Percentiles rank a stretch among this genome's conserved stretches.
Evolutionary conservation across 257 asterid species (phyloP).

Genomic region (Striga asiatica): DNA sequence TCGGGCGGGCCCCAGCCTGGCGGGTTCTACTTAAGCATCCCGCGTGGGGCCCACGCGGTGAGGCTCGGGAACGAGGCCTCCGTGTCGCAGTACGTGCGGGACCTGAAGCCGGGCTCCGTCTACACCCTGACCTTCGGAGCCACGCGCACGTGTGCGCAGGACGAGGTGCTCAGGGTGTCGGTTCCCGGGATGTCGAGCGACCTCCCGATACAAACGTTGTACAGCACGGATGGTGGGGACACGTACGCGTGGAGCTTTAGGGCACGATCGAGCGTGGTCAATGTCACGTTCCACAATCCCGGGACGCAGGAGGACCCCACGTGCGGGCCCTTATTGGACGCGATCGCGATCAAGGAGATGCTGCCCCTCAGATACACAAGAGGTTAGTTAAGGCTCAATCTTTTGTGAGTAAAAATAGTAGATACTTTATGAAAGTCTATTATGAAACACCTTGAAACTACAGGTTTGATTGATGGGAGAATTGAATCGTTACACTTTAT

Average conservation of each 20-base stretch:
- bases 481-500: no score
- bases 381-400: no score
- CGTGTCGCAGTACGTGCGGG: constrained; percentile 35
- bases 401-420: no score
- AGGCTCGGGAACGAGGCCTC: constrained; percentile 74
- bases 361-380: constrained; percentile 22
- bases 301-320: constrained; percentile 74
- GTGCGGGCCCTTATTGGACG: constrained; percentile 71
- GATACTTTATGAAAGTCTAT: no score
- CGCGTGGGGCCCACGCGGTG: constrained; percentile 62
- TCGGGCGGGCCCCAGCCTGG: constrained; percentile 74
- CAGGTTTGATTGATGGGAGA: not conserved
- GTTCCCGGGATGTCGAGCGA: constrained; percentile 42
- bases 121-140: constrained; percentile 58
- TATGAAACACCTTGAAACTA: not conserved
- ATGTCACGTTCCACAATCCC: constrained; percentile 57
- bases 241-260: constrained; percentile 71
- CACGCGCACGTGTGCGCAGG: constrained; percentile 76
- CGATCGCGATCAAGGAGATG: constrained; percentile 65
- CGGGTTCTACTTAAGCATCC: constrained; percentile 50
- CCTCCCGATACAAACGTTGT: constrained; percentile 65
- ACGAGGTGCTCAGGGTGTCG: constrained; percentile 47
- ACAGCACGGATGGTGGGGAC: constrained; percentile 66
- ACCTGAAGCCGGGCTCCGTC: constrained; percentile 23
- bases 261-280: constrained; percentile 39